These are phyloP conservation scores for Microbotryum lychnidis-dioicae DNA, from an alignment of 1,284 basidiomycete species.

Conservation along the genomic window DNA sequence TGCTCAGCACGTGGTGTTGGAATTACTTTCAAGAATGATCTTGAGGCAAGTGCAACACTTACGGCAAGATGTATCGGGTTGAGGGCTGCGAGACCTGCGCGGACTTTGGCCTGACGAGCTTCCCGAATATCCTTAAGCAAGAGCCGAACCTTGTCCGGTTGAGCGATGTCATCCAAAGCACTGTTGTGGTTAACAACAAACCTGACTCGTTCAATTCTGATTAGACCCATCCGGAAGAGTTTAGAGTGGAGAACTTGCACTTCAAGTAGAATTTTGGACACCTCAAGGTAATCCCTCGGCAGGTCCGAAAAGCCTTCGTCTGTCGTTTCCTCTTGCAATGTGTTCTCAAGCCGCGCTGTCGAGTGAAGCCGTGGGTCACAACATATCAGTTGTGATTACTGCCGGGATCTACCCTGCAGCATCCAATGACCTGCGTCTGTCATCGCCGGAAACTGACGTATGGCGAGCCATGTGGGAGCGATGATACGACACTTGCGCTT, in stretches of 20 bases:
- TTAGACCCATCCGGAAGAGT: neutral
- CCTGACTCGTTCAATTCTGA: neutral
- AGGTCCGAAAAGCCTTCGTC: slow-evolving; percentile 36
- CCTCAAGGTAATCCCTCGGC: slow-evolving; percentile 72
- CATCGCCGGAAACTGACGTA: slow-evolving; percentile 52
- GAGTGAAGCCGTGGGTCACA: neutral
- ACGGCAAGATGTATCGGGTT: slow-evolving; percentile 58
- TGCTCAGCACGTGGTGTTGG: neutral
- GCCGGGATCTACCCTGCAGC: neutral
- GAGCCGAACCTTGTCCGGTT: slow-evolving; percentile 69
- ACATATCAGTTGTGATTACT: too few species aligned
- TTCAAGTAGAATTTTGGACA: slow-evolving; percentile 79
- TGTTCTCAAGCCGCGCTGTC: slow-evolving; percentile 66
- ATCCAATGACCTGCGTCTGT: neutral
- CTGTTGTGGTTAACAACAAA: slow-evolving; percentile 44
- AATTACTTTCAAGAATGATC: too few species aligned
- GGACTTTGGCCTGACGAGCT: slow-evolving; percentile 83
- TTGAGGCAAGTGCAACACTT: slow-evolving; percentile 31
- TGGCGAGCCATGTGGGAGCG: slow-evolving; percentile 75
- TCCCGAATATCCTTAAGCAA: slow-evolving; percentile 90
- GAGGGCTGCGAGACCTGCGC: slow-evolving; percentile 58
- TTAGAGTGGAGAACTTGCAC: slow-evolving; percentile 52
- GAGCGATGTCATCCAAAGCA: slow-evolving; percentile 78
- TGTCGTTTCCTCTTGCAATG: slow-evolving; percentile 36
- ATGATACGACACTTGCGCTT: slow-evolving; percentile 91